phyloP scores from a whole-genome alignment of 2,329 filamentous ascomycete genomes.

The Eutypa lata region DNA sequence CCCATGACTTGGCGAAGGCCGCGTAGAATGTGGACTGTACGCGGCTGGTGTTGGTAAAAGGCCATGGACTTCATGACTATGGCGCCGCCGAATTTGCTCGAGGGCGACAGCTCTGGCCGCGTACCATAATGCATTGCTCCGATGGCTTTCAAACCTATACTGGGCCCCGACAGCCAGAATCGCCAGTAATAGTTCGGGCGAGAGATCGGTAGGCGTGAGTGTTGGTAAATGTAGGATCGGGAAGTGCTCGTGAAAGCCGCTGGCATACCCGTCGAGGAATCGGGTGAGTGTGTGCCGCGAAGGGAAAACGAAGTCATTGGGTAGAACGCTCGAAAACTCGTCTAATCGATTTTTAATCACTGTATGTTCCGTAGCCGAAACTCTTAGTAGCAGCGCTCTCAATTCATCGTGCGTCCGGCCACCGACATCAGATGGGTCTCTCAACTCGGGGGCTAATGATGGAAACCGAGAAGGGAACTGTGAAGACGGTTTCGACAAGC shows the following conservation, averaged over 20 bases:
- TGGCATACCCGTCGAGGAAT: constrained; percentile 68
- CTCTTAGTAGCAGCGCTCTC: constrained; percentile 39
- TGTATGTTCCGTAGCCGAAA: constrained; percentile 52
- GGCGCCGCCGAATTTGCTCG: constrained; percentile 56
- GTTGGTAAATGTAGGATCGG: constrained; percentile 67
- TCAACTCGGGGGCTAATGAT: constrained; percentile 51
- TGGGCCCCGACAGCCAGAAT: constrained; percentile 66
- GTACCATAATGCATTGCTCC: constrained; percentile 60
- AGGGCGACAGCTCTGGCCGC: constrained; percentile 55
- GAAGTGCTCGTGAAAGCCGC: constrained; percentile 58
- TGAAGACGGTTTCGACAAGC: constrained; percentile 45
- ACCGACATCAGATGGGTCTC: constrained; percentile 38
- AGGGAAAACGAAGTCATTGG: constrained; percentile 63
- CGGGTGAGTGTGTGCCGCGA: constrained; percentile 66
- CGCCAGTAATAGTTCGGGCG: constrained; percentile 65
- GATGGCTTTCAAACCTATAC: constrained; percentile 60
- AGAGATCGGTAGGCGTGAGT: constrained; percentile 59
- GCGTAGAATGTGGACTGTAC: constrained; percentile 58
- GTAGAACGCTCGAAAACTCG: constrained; percentile 59
- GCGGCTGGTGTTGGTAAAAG: constrained; percentile 54
- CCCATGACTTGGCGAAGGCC: constrained; percentile 55
- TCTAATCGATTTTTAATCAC: constrained; percentile 57
- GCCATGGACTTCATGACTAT: constrained; percentile 55
- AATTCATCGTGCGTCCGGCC: constrained; percentile 40
- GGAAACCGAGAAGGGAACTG: constrained; percentile 54